A percentile compares a stretch with the other conserved stretches of the same genome.
Conservation (phyloP, 306 rosid genomes). For the Castanospermum australe region DNA sequence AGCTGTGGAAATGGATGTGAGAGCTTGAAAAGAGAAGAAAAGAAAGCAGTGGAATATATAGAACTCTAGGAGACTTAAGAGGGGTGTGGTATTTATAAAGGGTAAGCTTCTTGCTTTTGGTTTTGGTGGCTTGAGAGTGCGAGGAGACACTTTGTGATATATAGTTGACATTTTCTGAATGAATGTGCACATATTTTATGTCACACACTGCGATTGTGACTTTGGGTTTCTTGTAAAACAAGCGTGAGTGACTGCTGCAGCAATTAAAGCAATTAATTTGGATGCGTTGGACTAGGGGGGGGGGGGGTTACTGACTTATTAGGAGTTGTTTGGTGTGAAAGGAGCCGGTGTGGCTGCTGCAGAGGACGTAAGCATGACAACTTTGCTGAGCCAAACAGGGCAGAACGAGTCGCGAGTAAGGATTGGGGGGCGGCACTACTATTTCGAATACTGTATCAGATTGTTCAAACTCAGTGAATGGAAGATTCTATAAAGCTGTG, state of each 20-base stretch:
- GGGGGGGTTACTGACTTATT: not conserved
- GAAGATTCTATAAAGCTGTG: conserved; percentile 27
- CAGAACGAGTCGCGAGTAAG: conserved; percentile 11
- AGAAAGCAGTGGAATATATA: conserved; percentile 22
- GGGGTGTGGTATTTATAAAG: conserved; percentile 44
- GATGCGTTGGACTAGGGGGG: not conserved
- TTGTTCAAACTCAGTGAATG: conserved; percentile 33
- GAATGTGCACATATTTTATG: not conserved
- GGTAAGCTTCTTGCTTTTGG: not conserved
- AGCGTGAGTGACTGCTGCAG: conserved; percentile 5
- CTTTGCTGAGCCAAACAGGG: conserved; percentile 32
- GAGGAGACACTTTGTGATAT: conserved; percentile 25
- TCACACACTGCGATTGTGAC: conserved; percentile 10
- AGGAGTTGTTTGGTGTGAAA: conserved; percentile 46
- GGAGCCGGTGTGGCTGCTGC: not conserved
- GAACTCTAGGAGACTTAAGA: conserved; percentile 25
- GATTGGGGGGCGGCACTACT: conserved; percentile 19
- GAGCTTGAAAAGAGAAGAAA: not conserved
- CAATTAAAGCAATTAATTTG: conserved; percentile 24
- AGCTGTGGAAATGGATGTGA: not conserved
- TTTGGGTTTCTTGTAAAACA: conserved; percentile 33
- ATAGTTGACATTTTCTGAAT: conserved; percentile 45
- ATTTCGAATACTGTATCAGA: not conserved
- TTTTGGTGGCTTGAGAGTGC: conserved; percentile 22
- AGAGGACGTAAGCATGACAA: conserved; percentile 50